Conservation (phyloP, 768 basidiomycete species). For the Coprinopsis marcescibilis region DNA sequence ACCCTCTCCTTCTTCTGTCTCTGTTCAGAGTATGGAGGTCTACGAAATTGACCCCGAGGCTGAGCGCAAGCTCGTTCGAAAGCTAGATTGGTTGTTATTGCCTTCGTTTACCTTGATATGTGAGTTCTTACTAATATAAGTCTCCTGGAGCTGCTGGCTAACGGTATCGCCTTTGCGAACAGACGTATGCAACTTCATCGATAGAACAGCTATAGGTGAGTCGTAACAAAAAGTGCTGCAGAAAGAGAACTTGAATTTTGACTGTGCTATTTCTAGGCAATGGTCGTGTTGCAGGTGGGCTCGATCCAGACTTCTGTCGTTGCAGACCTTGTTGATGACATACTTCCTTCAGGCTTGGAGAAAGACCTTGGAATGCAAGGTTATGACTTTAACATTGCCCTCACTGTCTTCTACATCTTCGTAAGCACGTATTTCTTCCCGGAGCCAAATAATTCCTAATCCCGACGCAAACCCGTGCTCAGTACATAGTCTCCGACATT, state of each 20-base stretch:
- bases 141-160: background rate
- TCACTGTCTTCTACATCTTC: conserved; percentile 38
- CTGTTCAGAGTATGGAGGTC: background rate
- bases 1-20: too few relatives aligned
- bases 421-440: conserved; percentile 16
- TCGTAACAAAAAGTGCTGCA: background rate
- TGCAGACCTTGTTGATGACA: too few relatives aligned
- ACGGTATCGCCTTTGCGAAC: background rate
- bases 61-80: conserved; percentile 28
- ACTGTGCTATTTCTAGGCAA: conserved; percentile 6
- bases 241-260: background rate
- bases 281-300: conserved; percentile 20
- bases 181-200: conserved; percentile 35
- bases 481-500: conserved; percentile 32
- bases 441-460: background rate
- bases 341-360: conserved; percentile 29
- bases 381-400: conserved; percentile 33
- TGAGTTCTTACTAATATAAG: conserved; percentile 18
- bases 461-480: background rate
- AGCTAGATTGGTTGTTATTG: conserved; percentile 29
- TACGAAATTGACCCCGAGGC: conserved; percentile 26
- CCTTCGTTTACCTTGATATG: conserved; percentile 36
- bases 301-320: conserved; percentile 1
- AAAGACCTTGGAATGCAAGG: conserved; percentile 35
- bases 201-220: conserved; percentile 18